Conservation (phyloP, 805 yeast species). For the Spathaspora passalidarum region DNA sequence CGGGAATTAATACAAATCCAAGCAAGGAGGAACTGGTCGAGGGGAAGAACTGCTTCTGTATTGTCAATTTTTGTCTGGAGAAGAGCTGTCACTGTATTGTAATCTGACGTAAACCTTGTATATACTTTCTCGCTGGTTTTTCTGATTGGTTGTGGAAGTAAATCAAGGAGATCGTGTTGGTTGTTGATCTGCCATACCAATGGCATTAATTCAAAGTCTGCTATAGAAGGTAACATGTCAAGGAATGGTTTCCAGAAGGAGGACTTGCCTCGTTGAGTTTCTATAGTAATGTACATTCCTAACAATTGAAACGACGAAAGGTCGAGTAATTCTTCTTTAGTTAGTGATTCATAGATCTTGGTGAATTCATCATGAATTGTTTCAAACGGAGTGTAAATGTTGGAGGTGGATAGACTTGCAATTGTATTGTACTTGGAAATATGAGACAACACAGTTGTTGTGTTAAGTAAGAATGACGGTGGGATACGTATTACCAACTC, state of each 20-base stretch:
- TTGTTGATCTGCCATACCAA: conserved; percentile 52
- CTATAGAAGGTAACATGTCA: conserved; percentile 54
- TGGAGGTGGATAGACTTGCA: conserved; percentile 16
- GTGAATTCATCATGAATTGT: conserved; percentile 21
- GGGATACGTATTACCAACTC: conserved; percentile 57
- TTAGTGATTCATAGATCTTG: conserved; percentile 27
- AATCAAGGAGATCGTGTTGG: conserved; percentile 24
- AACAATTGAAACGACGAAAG: conserved; percentile 62
- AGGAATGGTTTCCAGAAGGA: conserved; percentile 73
- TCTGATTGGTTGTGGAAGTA: conserved; percentile 45
- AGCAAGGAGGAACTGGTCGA: conserved; percentile 51
- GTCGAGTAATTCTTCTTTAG: conserved; percentile 30
- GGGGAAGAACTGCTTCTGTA: conserved; percentile 10
- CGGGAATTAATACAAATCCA: conserved; percentile 92
- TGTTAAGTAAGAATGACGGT: conserved; percentile 55
- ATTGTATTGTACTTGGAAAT: conserved; percentile 41
- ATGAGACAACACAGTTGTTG: conserved; percentile 44
- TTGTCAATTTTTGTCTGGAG: conserved; percentile 3
- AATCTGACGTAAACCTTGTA: conserved; percentile 45
- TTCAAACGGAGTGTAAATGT: conserved; percentile 21
- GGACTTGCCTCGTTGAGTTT: conserved; percentile 29
- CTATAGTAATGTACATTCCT: conserved; percentile 48
- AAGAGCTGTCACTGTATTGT: conserved; percentile 27
- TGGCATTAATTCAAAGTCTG: conserved; percentile 58
- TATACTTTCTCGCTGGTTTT: conserved; percentile 41